phyloP scores from a whole-genome alignment of 2,329 filamentous ascomycete genomes.

The Dothistroma septosporum region DNA sequence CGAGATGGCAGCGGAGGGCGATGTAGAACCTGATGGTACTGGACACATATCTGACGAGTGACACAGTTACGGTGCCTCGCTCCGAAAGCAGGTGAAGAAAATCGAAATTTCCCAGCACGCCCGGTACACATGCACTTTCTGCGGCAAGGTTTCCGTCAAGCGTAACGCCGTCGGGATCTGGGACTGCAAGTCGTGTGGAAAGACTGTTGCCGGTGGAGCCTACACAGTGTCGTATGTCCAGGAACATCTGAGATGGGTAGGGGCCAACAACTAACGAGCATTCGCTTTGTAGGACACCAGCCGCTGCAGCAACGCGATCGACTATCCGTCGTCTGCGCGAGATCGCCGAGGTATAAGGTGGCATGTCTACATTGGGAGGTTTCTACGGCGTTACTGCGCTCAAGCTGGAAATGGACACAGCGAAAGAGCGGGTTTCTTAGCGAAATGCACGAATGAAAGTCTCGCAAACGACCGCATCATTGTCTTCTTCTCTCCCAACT shows the following conservation, averaged over 20 bases:
- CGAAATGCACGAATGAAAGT: constrained; percentile 27
- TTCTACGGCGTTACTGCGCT: constrained; percentile 26
- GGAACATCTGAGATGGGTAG: constrained; percentile 1
- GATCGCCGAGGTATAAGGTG: constrained; percentile 83
- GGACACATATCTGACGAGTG: constrained; percentile 12
- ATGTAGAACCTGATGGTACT: not conserved
- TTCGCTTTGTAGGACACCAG: constrained; percentile 65
- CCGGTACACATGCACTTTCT: constrained; percentile 97
- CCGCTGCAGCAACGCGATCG: constrained; percentile 89
- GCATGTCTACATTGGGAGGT: constrained; percentile 25
- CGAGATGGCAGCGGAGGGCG: not conserved
- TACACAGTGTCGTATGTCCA: constrained; percentile 90
- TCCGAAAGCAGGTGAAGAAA: constrained; percentile 99
- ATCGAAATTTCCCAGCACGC: constrained; percentile 99
- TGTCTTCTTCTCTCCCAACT: not conserved
- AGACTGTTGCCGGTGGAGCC: constrained; percentile 88
- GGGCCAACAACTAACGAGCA: constrained; percentile 12
- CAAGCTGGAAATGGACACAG: constrained; percentile 19
- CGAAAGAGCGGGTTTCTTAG: constrained; percentile 23
- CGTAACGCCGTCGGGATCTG: constrained; percentile 91
- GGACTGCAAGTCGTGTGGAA: constrained; percentile 93
- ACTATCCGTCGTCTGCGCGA: constrained; percentile 96
- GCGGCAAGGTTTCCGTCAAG: constrained; percentile 78
- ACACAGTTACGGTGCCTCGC: constrained; percentile 90
- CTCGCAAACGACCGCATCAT: constrained; percentile 16